These are phyloP conservation scores for Leavenworthia alabamica DNA, from an alignment of 345 rosid genomes.

Conservation along the genomic window DNA sequence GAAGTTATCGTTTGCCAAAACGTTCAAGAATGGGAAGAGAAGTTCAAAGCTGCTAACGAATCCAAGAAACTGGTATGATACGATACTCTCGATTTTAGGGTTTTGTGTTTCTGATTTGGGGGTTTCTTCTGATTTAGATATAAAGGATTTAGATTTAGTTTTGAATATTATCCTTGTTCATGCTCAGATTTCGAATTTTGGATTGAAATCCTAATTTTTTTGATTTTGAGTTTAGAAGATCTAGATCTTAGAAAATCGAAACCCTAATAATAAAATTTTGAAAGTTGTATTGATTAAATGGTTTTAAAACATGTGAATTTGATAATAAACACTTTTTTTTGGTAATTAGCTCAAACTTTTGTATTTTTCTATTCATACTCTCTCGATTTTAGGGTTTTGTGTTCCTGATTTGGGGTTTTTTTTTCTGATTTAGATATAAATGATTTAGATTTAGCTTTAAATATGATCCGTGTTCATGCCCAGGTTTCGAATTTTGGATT, in stretches of 20 bases:
- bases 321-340: too few species aligned
- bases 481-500: neutral
- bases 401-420: neutral
- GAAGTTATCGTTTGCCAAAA: constrained; percentile 52
- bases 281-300: too few species aligned
- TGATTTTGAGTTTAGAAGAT: neutral
- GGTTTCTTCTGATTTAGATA: neutral
- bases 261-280: neutral
- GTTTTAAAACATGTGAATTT: too few species aligned
- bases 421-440: neutral
- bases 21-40: constrained; percentile 38
- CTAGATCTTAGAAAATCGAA: neutral
- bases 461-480: neutral
- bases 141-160: neutral
- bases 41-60: constrained; percentile 36
- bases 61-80: constrained; percentile 44
- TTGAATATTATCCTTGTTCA: neutral
- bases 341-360: too few species aligned
- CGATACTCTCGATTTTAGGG: neutral
- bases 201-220: neutral
- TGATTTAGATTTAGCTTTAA: neutral
- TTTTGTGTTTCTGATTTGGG: neutral
- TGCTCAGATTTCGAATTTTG: neutral
- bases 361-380: too few species aligned
- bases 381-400: neutral